Evolutionary conservation across 2,329 filamentous ascomycete genomes (phyloP), one percentile per base, ranked within the genome.

Genomic region (Hymenoscyphus albidus): DNA sequence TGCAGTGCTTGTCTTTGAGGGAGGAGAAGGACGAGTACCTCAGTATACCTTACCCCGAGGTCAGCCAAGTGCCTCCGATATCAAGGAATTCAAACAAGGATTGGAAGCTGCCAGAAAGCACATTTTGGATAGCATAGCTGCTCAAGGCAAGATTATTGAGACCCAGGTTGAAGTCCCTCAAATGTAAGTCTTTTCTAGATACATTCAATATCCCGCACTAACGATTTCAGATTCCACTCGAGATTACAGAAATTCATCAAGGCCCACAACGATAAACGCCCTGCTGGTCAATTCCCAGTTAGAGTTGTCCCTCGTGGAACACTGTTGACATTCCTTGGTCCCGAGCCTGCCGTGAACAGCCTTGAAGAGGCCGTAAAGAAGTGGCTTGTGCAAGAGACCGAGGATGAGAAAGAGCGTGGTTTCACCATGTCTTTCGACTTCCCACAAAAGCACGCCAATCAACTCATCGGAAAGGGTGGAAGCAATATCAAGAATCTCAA

Each of bases 361-460:
- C 83, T 98, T 48, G 83, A 85, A 38, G 78, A 83, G 42, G 95
- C 93, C 80, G 86, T 96, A 62, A 78, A 85, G 65, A 85, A 85
- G 6, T 98, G 97, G 74, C 82, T 98, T 27, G 88, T 90, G 74
- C 90, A 96, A 75, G 93, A 96, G 78, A 91, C 93, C 80, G 85
- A 92, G 76, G 93, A 98, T 67, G 94, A 98, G 78, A 91, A 95
- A 75, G 94, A 98, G 79, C 91, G 94, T 65, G 93, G 92, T 56
- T 96, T 93, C 78, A 93, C 87, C 2, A 81, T 91, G 65, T 87
- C 85, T 32, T 98, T 98, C 70, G 92, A 97, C 68, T 99, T 97
- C 80, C 94, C 94, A 7, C 91, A 97, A 76, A 96, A 97, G 78
- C 96, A 88, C 74, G 93, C 93, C 68, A 97, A 97, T 77, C 90